phyloP scores from a whole-genome alignment of 441 rosid species.

The Erodium moschatum region DNA sequence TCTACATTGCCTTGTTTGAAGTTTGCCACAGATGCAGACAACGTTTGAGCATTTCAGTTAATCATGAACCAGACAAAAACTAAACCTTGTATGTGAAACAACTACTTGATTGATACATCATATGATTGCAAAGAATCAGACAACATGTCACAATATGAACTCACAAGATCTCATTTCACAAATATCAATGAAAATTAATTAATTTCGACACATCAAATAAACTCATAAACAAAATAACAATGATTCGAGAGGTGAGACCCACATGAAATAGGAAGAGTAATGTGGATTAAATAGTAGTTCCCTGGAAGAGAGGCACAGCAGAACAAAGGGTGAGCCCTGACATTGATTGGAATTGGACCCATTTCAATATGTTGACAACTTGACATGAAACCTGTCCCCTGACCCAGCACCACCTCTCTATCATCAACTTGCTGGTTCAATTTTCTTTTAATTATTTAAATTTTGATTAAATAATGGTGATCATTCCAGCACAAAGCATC shows the following conservation, averaged over 20 bases:
- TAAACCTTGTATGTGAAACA: neutral
- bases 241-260: neutral
- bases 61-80: neutral
- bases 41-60: neutral
- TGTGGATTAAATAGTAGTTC: neutral
- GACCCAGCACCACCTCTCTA: neutral
- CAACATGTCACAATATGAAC: neutral
- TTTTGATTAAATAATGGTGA: neutral
- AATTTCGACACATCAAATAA: too few relatives aligned
- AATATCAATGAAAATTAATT: too few relatives aligned
- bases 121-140: neutral
- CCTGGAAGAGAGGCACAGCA: slow-evolving; percentile 2
- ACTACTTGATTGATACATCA: neutral
- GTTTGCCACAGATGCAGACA: neutral
- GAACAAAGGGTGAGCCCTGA: neutral
- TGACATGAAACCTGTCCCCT: neutral
- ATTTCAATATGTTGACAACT: neutral
- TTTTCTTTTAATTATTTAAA: neutral
- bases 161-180: neutral
- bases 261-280: neutral
- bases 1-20: neutral
- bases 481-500: too few relatives aligned
- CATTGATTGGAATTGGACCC: neutral
- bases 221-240: too few relatives aligned
- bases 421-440: neutral